A percentile compares a stretch with the other conserved stretches of the same genome.
These are phyloP conservation scores for Exophiala spinifera DNA, from an alignment of 2,329 filamentous ascomycete genomes.

Conservation along the genomic window DNA sequence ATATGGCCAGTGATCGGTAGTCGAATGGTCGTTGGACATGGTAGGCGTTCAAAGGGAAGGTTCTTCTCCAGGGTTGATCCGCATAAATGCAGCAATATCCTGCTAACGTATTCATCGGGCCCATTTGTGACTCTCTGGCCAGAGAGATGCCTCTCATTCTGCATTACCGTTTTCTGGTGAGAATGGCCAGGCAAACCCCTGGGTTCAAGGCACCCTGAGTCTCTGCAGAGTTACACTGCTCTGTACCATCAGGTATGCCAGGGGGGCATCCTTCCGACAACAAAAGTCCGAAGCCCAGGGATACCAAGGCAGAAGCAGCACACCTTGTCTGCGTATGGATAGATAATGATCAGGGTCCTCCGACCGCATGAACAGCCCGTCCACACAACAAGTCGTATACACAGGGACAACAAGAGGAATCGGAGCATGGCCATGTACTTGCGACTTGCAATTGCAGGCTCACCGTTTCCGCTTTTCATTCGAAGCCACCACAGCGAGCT, in stretches of 20 bases:
- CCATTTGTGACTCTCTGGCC: slow-evolving; percentile 1
- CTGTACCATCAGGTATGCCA: neutral
- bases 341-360: too few relatives aligned
- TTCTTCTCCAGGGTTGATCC: slow-evolving; percentile 20
- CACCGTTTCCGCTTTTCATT: too few relatives aligned
- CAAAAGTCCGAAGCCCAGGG: too few relatives aligned
- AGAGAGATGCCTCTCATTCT: neutral
- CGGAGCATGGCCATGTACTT: too few relatives aligned
- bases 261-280: neutral
- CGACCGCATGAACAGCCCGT: too few relatives aligned
- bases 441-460: too few relatives aligned
- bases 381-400: too few relatives aligned
- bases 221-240: slow-evolving; percentile 5
- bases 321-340: too few relatives aligned
- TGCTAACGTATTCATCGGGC: slow-evolving; percentile 4
- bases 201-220: slow-evolving; percentile 16
- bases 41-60: slow-evolving; percentile 10
- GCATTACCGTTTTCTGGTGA: neutral
- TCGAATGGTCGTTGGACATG: neutral
- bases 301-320: too few relatives aligned
- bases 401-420: too few relatives aligned
- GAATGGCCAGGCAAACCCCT: slow-evolving; percentile 16
- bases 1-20: too few relatives aligned
- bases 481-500: too few relatives aligned
- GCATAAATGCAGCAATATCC: slow-evolving; percentile 24